A percentile compares a stretch with the other conserved stretches of the same genome.
These are phyloP conservation scores for Glycine tomentella DNA, from an alignment of 306 rosid species.

Conservation along the genomic window DNA sequence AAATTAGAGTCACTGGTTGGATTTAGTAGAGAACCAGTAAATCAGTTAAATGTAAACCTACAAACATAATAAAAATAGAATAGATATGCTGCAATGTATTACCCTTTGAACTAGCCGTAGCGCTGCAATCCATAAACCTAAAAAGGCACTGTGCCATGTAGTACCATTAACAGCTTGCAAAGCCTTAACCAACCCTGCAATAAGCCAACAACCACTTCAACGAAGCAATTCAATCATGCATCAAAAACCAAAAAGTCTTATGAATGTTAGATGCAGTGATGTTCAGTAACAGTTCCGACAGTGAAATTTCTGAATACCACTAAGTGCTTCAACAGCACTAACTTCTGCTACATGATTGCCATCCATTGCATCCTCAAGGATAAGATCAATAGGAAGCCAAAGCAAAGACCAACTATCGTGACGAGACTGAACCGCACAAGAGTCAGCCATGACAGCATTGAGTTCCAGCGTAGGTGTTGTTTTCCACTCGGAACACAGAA, in stretches of 20 bases:
- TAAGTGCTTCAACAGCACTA: slow-evolving; percentile 74
- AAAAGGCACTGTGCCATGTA: slow-evolving; percentile 88
- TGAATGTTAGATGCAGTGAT: no score
- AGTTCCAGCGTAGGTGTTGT: slow-evolving; percentile 64
- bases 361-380: slow-evolving; percentile 96
- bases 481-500: slow-evolving; percentile 66
- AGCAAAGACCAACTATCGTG: slow-evolving; percentile 69
- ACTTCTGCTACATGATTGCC: slow-evolving; percentile 81
- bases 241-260: neutral
- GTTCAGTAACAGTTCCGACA: neutral
- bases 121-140: slow-evolving; percentile 94
- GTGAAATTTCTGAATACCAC: slow-evolving; percentile 19
- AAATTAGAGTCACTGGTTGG: slow-evolving; percentile 21
- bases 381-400: slow-evolving; percentile 97
- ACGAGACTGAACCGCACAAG: slow-evolving; percentile 67
- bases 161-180: slow-evolving; percentile 84
- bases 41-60: slow-evolving; percentile 31
- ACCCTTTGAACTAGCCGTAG: slow-evolving; percentile 96
- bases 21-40: slow-evolving; percentile 12
- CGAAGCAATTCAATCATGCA: neutral
- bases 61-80: slow-evolving; percentile 27
- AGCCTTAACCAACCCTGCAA: slow-evolving; percentile 81
- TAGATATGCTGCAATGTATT: slow-evolving; percentile 29
- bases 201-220: slow-evolving; percentile 24
- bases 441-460: slow-evolving; percentile 67